Evolutionary conservation across 176 grass and related monocot genomes (phyloP).

Genomic region (Oryza glumipatula): DNA sequence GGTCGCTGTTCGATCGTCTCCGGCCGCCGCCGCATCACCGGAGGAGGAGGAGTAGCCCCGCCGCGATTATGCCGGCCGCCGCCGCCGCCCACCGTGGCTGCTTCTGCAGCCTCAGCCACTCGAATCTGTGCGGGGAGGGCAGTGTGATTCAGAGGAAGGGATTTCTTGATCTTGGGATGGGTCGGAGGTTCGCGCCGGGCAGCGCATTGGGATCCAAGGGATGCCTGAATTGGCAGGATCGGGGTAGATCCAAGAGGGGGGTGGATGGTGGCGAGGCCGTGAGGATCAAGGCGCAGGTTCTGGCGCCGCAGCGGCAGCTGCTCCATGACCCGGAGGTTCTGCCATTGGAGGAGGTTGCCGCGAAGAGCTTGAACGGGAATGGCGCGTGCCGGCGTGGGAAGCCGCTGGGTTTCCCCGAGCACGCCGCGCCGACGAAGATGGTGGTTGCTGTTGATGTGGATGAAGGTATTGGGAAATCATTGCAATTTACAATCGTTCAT

Average conservation of each 20-base stretch:
- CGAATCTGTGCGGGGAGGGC: conserved; percentile 30
- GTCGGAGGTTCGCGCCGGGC: conserved; percentile 42
- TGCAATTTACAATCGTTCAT: neutral
- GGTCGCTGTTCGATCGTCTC: conserved; percentile 53
- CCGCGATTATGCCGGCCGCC: conserved; percentile 21
- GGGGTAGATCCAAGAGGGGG: conserved; percentile 37
- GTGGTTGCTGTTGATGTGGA: conserved; percentile 97
- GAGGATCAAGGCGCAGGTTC: conserved; percentile 44
- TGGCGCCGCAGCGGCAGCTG: conserved; percentile 50
- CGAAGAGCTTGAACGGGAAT: conserved; percentile 47
- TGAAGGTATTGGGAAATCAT: conserved; percentile 65
- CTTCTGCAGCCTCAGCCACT: conserved; percentile 51
- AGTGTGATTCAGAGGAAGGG: conserved; percentile 25
- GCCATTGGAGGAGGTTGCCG: conserved; percentile 44
- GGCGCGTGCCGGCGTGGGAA: conserved; percentile 63
- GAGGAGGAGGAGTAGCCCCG: conserved; percentile 20
- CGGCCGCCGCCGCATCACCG: conserved; percentile 5
- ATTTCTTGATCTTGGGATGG: conserved; percentile 44
- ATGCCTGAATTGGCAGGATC: conserved; percentile 44
- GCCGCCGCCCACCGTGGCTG: conserved; percentile 40
- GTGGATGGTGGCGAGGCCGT: conserved; percentile 38
- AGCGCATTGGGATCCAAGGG: conserved; percentile 61
- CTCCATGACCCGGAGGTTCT: conserved; percentile 47
- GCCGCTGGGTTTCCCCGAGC: conserved; percentile 50
- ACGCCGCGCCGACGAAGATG: conserved; percentile 52